Base-by-base conservation (phyloP, 805 yeast species). In the Yamadazyma phyllophila region DNA sequence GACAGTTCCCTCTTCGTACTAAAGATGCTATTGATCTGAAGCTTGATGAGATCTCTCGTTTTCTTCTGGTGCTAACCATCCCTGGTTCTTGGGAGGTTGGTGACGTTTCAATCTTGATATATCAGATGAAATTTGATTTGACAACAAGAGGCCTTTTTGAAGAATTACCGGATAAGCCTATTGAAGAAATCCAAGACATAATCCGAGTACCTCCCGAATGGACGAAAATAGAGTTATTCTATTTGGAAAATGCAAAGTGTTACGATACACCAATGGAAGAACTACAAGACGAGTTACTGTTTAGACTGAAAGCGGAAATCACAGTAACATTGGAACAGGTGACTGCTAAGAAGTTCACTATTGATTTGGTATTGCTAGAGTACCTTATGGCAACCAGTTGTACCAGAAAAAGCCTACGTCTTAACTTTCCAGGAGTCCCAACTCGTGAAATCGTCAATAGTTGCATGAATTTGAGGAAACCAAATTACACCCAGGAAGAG, bases 381-480 rank as follows among this genome's bases (percentile, higher is more conserved):
- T 50, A 45, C 30, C 11, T 50, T 3, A 30, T 35, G n/a, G 17
- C 39, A 12, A 30, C 36, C 12, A 48, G 47, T 9, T 44, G 44
- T 29, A 47, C 51, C 9, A 47, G 46, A 15, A 45, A 43, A 7
- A 29, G 39, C 14, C 38, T 48, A 24, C 41, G 48, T 34, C 31
- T 39, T 9, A 36, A 48, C 16, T 43, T 51, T 16, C 52, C 55
- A 17, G 46, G 54, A 9, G 35, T 53, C 14, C 49, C 48, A 15
- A 40, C 50, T n/a, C 38, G 50, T 31, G 48, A 49, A 46, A 15
- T 66, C 40, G 55, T 71, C 29, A 44, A 56, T 31, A 38, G 41
- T 39, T 52, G 47, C 38, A 49, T 63, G 15, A 56, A 52, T 7
- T 49, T 44, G 3, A 60, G 58, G 46, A 48, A 55, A 27, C 56